Evolutionary conservation across 2,329 filamentous ascomycete genomes (phyloP).

Genomic region (Fusarium paranaense): DNA sequence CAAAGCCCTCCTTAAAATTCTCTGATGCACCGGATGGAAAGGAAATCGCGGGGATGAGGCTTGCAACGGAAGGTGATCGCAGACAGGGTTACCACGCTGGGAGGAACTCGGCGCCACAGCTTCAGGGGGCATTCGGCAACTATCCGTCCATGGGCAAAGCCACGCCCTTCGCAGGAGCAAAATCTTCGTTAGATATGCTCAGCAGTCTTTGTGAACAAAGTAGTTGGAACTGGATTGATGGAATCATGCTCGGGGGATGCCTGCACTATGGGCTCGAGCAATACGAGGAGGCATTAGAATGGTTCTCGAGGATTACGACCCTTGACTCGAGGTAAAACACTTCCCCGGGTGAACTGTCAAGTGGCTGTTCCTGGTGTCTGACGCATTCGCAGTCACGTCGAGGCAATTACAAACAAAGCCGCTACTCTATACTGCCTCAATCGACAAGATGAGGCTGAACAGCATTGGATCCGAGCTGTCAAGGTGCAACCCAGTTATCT

Average conservation of each 20-base stretch:
- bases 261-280: slow-evolving; percentile 90
- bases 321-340: slow-evolving; percentile 66
- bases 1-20: slow-evolving; percentile 47
- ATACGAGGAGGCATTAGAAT: slow-evolving; percentile 80
- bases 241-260: slow-evolving; percentile 91
- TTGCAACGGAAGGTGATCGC: slow-evolving; percentile 13
- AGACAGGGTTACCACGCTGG: slow-evolving; percentile 27
- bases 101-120: slow-evolving; percentile 14
- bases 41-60: slow-evolving; percentile 6
- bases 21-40: slow-evolving; percentile 14
- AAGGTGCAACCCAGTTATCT: slow-evolving; percentile 87
- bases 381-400: slow-evolving; percentile 75
- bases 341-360: slow-evolving; percentile 46
- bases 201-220: slow-evolving; percentile 82
- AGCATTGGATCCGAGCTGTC: slow-evolving; percentile 87
- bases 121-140: slow-evolving; percentile 25
- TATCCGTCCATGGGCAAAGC: slow-evolving; percentile 28
- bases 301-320: slow-evolving; percentile 74
- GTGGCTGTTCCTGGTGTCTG: slow-evolving; percentile 46
- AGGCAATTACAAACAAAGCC: slow-evolving; percentile 93
- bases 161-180: slow-evolving; percentile 66
- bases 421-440: slow-evolving; percentile 88
- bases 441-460: slow-evolving; percentile 84
- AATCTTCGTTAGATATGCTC: slow-evolving; percentile 76
- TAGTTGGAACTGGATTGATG: slow-evolving; percentile 90